A percentile compares a stretch with the other conserved stretches of the same genome.
Conservation (phyloP, 1,284 basidiomycete species). For the Schizophyllum amplum region DNA sequence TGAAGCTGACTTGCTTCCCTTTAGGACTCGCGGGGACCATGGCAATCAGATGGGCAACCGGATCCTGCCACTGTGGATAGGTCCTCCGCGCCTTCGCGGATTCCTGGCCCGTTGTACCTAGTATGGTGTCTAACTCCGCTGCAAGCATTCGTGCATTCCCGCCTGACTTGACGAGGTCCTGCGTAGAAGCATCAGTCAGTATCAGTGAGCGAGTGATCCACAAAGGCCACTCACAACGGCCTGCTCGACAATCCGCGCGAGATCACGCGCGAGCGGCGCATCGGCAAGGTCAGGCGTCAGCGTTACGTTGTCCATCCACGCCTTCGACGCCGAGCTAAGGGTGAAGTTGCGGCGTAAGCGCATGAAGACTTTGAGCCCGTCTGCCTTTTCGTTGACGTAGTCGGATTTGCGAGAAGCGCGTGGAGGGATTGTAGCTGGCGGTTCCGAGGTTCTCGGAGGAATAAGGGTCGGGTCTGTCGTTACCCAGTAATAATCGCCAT, state of each 20-base stretch:
- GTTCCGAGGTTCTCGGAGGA: conserved; percentile 7
- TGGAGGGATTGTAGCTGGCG: background rate
- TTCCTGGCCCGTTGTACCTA: background rate
- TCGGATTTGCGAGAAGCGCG: background rate
- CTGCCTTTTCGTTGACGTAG: background rate
- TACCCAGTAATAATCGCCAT: conserved; percentile 19
- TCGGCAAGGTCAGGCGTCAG: conserved; percentile 9
- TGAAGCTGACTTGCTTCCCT: conserved; percentile 1
- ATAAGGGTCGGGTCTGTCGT: conserved; percentile 16
- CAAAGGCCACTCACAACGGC: conserved; percentile 10
- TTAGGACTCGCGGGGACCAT: conserved; percentile 3
- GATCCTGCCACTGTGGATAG: conserved; percentile 7
- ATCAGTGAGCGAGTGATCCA: background rate
- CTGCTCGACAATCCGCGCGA: conserved; percentile 14
- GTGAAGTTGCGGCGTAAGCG: conserved; percentile 10
- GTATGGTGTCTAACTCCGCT: background rate
- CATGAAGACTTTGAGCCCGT: conserved; percentile 12
- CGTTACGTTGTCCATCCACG: conserved; percentile 14
- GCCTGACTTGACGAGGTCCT: conserved; percentile 14
- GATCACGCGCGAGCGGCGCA: conserved; percentile 4
- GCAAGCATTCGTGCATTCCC: background rate
- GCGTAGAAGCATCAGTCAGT: background rate
- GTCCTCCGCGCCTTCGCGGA: too few relatives aligned
- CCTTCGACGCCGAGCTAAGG: conserved; percentile 12
- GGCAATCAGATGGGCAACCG: conserved; percentile 2